These are phyloP conservation scores for Macrolepiota albuminosa DNA, from an alignment of 768 basidiomycete genomes.

Conservation along the genomic window DNA sequence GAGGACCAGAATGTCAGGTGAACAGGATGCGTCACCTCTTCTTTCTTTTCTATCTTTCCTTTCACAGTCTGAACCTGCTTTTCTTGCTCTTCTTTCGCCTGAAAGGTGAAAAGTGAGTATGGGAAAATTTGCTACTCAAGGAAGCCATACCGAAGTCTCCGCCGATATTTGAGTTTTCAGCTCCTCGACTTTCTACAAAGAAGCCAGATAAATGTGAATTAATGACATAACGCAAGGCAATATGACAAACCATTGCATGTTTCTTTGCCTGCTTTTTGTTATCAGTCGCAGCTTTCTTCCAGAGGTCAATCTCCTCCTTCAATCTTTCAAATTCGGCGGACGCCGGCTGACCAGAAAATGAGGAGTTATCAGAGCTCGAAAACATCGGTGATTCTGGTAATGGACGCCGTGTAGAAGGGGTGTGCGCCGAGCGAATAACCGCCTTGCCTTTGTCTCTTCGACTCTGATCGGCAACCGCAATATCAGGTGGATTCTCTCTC, in stretches of 20 bases:
- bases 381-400: conserved; percentile 1
- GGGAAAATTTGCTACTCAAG: not conserved
- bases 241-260: conserved; percentile 48
- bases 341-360: conserved; percentile 31
- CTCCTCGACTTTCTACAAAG: conserved; percentile 47
- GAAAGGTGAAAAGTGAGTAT: not conserved
- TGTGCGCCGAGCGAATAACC: conserved; percentile 8
- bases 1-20: not conserved
- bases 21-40: conserved; percentile 43
- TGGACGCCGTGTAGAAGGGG: conserved; percentile 11
- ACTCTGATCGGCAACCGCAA: conserved; percentile 1
- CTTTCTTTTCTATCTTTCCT: conserved; percentile 42
- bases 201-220: conserved; percentile 3
- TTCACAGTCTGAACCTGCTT: conserved; percentile 39
- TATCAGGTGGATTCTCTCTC: conserved; percentile 1
- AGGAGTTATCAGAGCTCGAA: conserved; percentile 13
- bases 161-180: conserved; percentile 37
- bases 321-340: conserved; percentile 48
- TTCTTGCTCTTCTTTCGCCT: conserved; percentile 45
- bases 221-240: not conserved
- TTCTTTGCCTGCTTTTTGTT: conserved; percentile 48
- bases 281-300: conserved; percentile 45
- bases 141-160: conserved; percentile 30
- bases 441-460: conserved; percentile 20
- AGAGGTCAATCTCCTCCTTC: conserved; percentile 51